Evolutionary conservation across 2,329 filamentous ascomycete species (phyloP), one percentile per base, ranked within the genome.

Genomic region (Hawksworthiomyces lignivorus): DNA sequence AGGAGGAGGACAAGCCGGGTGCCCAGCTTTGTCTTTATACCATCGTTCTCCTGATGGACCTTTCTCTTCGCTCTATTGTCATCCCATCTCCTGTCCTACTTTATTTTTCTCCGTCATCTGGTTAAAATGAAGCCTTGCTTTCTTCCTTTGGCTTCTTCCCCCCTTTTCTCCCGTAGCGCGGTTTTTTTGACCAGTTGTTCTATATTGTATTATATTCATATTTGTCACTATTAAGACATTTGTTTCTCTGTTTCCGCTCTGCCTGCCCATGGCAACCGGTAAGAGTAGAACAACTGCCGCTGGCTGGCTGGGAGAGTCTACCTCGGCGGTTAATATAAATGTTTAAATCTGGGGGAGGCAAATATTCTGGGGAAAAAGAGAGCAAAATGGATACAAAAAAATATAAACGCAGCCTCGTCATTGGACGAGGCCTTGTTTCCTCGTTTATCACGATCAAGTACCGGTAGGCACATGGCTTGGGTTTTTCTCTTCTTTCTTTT

Each of bases 261-360:
- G 14, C 30, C 21, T 14, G 30, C 15, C 27, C 34, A n/a, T 42
- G 29, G 29, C 29, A 38, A 34, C 41, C 41, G 35, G 22, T 24
- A 27, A 18, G 17, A 34, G 14, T n/a, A 10, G 21, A 8, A 24
- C 41, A 43, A 43, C 41, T 43, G 41, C 41, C 41, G 41, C 22
- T 19, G 27, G 19, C 33, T 11, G 31, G 11, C 9, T 27, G 10
- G 21, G n/a, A n/a, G 5, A 12, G 21, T 17, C 15, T 4, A 17
- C 12, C 10, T 43, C 35, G 41, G 41, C 41, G 29, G 41, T 34
- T 43, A 43, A 43, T 43, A 10, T 43, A 38, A 27, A 27, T 33
- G 21, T 17, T 21, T 28, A 37, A 38, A 37, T 33, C 34, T 31
- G 33, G 34, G 35, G 41, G 30, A 20, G 37, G 30, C 27, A 33